A percentile compares a stretch with the other conserved stretches of the same genome.
Conservation (phyloP, 257 asterid species). For the Gynochthodes officinalis region DNA sequence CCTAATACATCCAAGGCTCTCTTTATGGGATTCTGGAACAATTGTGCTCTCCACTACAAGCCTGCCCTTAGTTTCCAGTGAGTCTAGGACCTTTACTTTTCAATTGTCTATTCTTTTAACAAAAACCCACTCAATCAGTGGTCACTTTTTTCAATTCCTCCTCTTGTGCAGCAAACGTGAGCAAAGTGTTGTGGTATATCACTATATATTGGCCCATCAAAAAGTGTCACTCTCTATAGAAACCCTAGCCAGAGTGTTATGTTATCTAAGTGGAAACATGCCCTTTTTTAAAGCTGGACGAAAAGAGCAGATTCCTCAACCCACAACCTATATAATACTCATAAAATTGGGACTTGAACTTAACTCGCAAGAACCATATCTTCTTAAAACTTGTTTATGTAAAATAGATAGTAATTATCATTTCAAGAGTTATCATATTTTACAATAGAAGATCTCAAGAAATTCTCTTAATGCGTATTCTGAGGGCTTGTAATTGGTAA, state of each 20-base stretch:
- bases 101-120: conserved; percentile 23
- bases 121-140: conserved; percentile 19
- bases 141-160: conserved; percentile 3
- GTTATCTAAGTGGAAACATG: conserved; percentile 20
- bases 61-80: not conserved
- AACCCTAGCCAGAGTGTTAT: conserved; percentile 7
- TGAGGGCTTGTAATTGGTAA: too few relatives aligned
- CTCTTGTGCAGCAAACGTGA: conserved; percentile 7
- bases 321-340: conserved; percentile 13
- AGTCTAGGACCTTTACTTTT: not conserved
- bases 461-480: too few relatives aligned
- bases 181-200: not conserved
- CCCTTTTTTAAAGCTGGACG: conserved; percentile 27
- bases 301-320: conserved; percentile 22
- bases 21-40: conserved; percentile 18
- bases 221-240: conserved; percentile 17
- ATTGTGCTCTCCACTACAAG: conserved; percentile 18
- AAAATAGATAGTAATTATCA: too few relatives aligned
- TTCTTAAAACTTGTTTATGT: too few relatives aligned
- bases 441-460: too few relatives aligned
- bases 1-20: not conserved
- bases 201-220: conserved; percentile 20
- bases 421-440: not conserved
- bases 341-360: too few relatives aligned
- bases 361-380: too few relatives aligned